phyloP scores from a whole-genome alignment of 2,329 filamentous ascomycete species.

The Decorospora gaudefroyi region DNA sequence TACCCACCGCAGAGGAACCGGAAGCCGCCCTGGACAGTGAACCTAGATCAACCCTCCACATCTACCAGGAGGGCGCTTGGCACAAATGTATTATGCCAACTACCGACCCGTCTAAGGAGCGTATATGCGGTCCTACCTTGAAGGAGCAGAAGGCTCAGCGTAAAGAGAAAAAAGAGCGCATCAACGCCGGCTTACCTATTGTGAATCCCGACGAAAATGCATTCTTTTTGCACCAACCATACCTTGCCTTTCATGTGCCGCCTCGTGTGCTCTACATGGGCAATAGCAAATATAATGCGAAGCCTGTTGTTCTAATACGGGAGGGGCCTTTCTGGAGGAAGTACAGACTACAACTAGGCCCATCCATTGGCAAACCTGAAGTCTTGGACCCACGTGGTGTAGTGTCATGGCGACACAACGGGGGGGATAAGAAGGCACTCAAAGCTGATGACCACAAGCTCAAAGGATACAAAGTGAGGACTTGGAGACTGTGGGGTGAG shows the following conservation, averaged over 20 bases:
- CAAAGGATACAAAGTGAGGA: slow-evolving; percentile 40
- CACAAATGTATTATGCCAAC: slow-evolving; percentile 4
- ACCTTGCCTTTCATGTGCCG: slow-evolving; percentile 37
- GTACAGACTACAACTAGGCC: slow-evolving; percentile 40
- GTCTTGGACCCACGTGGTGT: slow-evolving; percentile 41
- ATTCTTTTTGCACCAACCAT: slow-evolving; percentile 41
- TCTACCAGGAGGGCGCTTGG: neutral
- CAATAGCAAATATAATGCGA: slow-evolving; percentile 13
- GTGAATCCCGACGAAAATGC: slow-evolving; percentile 11
- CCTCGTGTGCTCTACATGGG: slow-evolving; percentile 36
- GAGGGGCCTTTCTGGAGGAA: slow-evolving; percentile 32
- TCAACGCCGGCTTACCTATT: slow-evolving; percentile 5
- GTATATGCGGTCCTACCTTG: slow-evolving; percentile 11
- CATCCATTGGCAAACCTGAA: slow-evolving; percentile 19
- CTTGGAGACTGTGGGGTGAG: slow-evolving; percentile 42
- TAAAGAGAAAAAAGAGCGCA: slow-evolving; percentile 14
- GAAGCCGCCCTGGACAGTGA: neutral
- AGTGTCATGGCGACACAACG: slow-evolving; percentile 30
- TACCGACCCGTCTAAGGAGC: neutral
- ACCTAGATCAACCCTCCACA: neutral
- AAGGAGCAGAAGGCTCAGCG: slow-evolving; percentile 19
- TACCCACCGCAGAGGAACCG: neutral
- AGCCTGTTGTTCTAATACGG: slow-evolving; percentile 34
- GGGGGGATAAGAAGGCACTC: slow-evolving; percentile 13
- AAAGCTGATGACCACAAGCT: slow-evolving; percentile 17